A percentile compares a stretch with the other conserved stretches of the same genome.
Conservation (phyloP, 2,329 filamentous ascomycete genomes). For the Purpureocillium lavendulum region DNA sequence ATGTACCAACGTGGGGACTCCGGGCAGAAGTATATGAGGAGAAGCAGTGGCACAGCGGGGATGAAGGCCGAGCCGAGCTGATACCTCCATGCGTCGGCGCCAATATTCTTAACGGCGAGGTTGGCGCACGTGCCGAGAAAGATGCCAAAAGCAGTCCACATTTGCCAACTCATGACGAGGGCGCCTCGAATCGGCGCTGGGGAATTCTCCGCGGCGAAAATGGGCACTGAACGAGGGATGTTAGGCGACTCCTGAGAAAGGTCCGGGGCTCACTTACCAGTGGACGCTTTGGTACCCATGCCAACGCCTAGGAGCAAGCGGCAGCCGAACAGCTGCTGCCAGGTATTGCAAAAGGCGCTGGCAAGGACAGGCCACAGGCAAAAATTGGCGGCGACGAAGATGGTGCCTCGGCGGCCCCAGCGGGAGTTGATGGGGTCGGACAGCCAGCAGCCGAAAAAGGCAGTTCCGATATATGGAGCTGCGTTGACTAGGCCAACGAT, state of each 20-base stretch:
- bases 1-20: slow-evolving; percentile 59
- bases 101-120: slow-evolving; percentile 33
- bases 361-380: slow-evolving; percentile 63
- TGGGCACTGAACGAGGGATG: slow-evolving; percentile 41
- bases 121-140: slow-evolving; percentile 54
- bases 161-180: slow-evolving; percentile 75
- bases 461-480: slow-evolving; percentile 40
- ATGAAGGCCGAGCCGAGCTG: slow-evolving; percentile 59
- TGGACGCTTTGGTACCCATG: slow-evolving; percentile 66
- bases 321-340: slow-evolving; percentile 62
- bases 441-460: slow-evolving; percentile 52
- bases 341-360: slow-evolving; percentile 62
- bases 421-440: slow-evolving; percentile 51
- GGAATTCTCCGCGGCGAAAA: slow-evolving; percentile 68
- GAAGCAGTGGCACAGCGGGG: slow-evolving; percentile 44
- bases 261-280: slow-evolving; percentile 25
- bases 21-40: slow-evolving; percentile 57
- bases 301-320: slow-evolving; percentile 69
- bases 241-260: too few species aligned
- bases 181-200: slow-evolving; percentile 64
- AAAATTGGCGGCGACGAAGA: slow-evolving; percentile 68
- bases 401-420: slow-evolving; percentile 40
- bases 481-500: slow-evolving; percentile 63
- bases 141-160: slow-evolving; percentile 58
- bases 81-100: slow-evolving; percentile 45